Conservation (phyloP, 2,329 filamentous ascomycete species). For the Mycosphaerella arachidis region DNA sequence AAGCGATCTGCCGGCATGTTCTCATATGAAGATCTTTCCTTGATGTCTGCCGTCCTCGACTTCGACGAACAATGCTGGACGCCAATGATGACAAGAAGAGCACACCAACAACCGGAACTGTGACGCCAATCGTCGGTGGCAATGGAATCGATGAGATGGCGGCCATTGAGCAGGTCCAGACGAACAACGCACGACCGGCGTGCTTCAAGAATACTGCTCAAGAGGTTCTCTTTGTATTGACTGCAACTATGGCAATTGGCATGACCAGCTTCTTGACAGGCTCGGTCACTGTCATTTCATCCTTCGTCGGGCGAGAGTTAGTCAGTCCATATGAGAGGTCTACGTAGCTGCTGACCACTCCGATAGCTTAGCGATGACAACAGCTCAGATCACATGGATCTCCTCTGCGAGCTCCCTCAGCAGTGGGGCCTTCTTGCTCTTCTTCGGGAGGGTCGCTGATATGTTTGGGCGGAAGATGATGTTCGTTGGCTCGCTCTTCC, state of each 20-base stretch:
- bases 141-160: conserved; percentile 10
- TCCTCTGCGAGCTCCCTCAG: conserved; percentile 59
- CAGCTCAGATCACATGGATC: conserved; percentile 65
- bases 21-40: neutral
- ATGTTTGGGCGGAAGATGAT: conserved; percentile 60
- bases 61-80: neutral
- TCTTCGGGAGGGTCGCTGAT: conserved; percentile 63
- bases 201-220: conserved; percentile 61
- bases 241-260: conserved; percentile 63
- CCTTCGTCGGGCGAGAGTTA: conserved; percentile 48
- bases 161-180: conserved; percentile 16
- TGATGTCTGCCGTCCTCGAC: neutral
- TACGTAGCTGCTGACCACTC: conserved; percentile 42
- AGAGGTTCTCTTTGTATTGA: conserved; percentile 62
- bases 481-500: conserved; percentile 56
- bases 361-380: conserved; percentile 49
- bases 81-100: conserved; percentile 8
- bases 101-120: neutral
- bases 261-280: conserved; percentile 58
- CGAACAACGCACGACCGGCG: conserved; percentile 42
- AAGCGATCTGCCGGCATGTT: neutral
- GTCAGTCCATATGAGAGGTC: neutral
- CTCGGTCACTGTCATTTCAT: conserved; percentile 58
- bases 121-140: neutral
- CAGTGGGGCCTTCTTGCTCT: conserved; percentile 61